Evolutionary conservation across 495 filamentous ascomycete species (phyloP), one percentile per base, ranked within the genome.

Genomic region (Aeminium ludgeri): DNA sequence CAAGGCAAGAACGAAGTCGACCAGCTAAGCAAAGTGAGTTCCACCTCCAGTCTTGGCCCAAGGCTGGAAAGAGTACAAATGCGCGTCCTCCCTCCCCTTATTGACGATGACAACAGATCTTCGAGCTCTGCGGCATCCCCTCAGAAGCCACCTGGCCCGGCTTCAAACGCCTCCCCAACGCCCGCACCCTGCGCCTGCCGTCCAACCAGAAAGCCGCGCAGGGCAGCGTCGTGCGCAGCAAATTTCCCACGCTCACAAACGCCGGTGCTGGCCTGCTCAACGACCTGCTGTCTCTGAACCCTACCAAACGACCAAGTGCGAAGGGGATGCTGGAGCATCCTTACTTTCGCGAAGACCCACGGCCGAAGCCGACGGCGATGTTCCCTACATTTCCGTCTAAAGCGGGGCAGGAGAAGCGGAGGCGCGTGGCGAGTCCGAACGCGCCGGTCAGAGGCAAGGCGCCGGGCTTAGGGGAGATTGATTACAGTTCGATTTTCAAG

Each of bases 1-100:
- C 84, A 89, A 58, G 89, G 89, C 28, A 86, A 82, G 57, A 94
- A 89, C 59, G 89, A 96, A 58, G 86, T 95, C 27, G 86, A 94
- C 55, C 76, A 94, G 53, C 59, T 82, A 2, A 70, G 72, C 11
- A 73, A 70, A 57, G 68, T 67, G 51, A 43, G 47, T 39, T 20
- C 33, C 10, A 5, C 38, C 23, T 43, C 41, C 43, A 40, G 42
- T 29, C 23, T 19, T n/a, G n/a, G 1, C 25, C 13, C 16, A 8
- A 32, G 41, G 47, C 47, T 50, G 47, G 47, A 42, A 50, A 50
- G 47, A 28, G 23, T 34, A 45, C 38, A 38, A 45, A 41, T 33
- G 3, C 30, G 20, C 13, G 3, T 13, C 12, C 10, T 3, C 10
- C 23, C 19, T 23, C 20, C 36, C 17, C 33, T 36, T 29, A 18